Evolutionary conservation across 495 filamentous ascomycete species (phyloP), one percentile per base, ranked within the genome.

Genomic region (Penicillium ucsense): DNA sequence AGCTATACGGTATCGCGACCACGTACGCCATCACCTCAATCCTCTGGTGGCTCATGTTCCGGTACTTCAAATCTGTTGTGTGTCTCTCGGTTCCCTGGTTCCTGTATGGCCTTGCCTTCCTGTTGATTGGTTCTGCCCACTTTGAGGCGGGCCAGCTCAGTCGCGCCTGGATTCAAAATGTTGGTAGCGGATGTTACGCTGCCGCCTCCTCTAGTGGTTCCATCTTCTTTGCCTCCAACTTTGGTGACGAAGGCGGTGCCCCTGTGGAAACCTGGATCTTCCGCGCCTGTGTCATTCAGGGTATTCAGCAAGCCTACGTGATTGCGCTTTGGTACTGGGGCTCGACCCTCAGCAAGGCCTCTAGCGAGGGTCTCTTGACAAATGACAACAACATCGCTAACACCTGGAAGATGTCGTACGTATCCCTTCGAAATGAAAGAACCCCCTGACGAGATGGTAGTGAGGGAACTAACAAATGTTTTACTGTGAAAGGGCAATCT

Each of bases 31-130:
- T 68, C 31, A 72, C 75, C 4, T 84, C 81, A 9, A 57, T 83
- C 4, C 42, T 76, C 35, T 87, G 83, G 83, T 86, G 81, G 79
- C 65, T 70, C 36, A 47, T 82, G 31, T 84, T 82, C 65, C 78
- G 83, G 28, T 69, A 64, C 43, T 70, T 82, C 59, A 78, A 79
- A 57, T 80, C 81, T 0, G 72, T 79, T 31, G 80, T 79, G 30
- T 72, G 74, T 5, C 72, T 86, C 2, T 78, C 78, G 0, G 53
- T 70, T 6, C 67, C 83, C 33, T 86, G 80, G 74, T 55, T 81
- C 56, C 68, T 84, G 55, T 86, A 82, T 46, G 82, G 77, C 27
- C 42, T 78, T 3, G 81, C 81, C 10, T 86, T 86, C 66, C 67
- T 84, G 41, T 57, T 86, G 7, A 74, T 87, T 34, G 83, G 82